Conservation (phyloP, 2,329 filamentous ascomycete species). For the Alternaria viburni region DNA sequence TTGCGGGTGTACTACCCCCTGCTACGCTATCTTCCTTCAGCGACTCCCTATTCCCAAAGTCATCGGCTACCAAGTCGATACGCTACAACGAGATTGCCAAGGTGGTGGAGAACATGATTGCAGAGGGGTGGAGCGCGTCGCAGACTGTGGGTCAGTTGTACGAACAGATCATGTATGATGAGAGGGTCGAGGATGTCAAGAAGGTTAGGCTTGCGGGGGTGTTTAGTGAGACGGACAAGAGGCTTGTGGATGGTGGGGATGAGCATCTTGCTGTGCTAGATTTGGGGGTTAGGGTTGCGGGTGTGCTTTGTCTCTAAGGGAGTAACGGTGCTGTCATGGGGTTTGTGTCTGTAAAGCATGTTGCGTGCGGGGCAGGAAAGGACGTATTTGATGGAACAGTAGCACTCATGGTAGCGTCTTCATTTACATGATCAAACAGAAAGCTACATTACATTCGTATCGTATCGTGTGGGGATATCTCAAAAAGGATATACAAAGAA, state of each 20-base stretch:
- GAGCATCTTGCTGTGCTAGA: slow-evolving; percentile 93
- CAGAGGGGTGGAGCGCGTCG: slow-evolving; percentile 94
- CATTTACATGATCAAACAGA: neutral
- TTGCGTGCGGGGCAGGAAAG: neutral
- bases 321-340: neutral
- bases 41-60: slow-evolving; percentile 73
- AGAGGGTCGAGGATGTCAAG: slow-evolving; percentile 79
- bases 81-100: slow-evolving; percentile 76
- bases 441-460: neutral
- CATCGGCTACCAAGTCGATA: slow-evolving; percentile 49
- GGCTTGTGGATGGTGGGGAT: slow-evolving; percentile 91
- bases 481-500: slow-evolving; percentile 5
- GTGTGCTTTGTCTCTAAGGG: slow-evolving; percentile 63
- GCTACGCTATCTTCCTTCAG: slow-evolving; percentile 73
- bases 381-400: neutral
- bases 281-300: slow-evolving; percentile 79
- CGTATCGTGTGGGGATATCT: slow-evolving; percentile 3
- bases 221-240: slow-evolving; percentile 94
- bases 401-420: neutral
- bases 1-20: slow-evolving; percentile 90
- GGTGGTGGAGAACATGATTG: slow-evolving; percentile 87
- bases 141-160: slow-evolving; percentile 89
- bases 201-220: slow-evolving; percentile 89
- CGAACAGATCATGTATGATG: slow-evolving; percentile 80
- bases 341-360: neutral